phyloP scores from a whole-genome alignment of 78 protist genomes.

The Planoprotostelium fungivorum region DNA sequence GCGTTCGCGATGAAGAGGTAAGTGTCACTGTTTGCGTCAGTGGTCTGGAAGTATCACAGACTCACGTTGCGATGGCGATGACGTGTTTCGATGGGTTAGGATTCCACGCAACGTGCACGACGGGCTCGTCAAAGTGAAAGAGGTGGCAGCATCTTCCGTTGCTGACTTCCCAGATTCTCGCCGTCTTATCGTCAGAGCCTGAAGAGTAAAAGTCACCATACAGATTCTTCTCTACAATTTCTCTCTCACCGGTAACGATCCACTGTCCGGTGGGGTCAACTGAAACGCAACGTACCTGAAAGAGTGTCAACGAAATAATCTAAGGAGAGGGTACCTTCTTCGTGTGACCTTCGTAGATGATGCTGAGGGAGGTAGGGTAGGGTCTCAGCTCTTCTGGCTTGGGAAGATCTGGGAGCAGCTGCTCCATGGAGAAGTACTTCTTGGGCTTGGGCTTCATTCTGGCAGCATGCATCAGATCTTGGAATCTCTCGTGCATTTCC shows the following conservation, averaged over 20 bases:
- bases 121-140: conserved; percentile 25
- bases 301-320: neutral
- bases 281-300: conserved; percentile 68
- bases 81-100: conserved; percentile 67
- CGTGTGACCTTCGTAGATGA: conserved; percentile 40
- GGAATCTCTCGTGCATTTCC: conserved; percentile 95
- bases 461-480: conserved; percentile 89
- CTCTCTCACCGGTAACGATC: conserved; percentile 60
- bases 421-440: conserved; percentile 22
- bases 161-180: conserved; percentile 84
- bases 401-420: conserved; percentile 86
- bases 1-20: neutral
- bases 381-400: conserved; percentile 91
- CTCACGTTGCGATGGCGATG: conserved; percentile 65
- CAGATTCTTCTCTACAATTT: neutral
- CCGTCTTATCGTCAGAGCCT: conserved; percentile 78
- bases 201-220: neutral
- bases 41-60: conserved; percentile 10
- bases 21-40: neutral
- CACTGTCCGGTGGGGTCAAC: conserved; percentile 86
- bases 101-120: conserved; percentile 74
- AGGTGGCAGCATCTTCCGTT: conserved; percentile 76
- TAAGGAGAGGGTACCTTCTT: neutral
- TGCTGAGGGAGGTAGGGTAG: conserved; percentile 79
- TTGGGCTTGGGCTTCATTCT: conserved; percentile 62